Conservation (phyloP, 2,329 filamentous ascomycete species). For the Lachnellula hyalina region DNA sequence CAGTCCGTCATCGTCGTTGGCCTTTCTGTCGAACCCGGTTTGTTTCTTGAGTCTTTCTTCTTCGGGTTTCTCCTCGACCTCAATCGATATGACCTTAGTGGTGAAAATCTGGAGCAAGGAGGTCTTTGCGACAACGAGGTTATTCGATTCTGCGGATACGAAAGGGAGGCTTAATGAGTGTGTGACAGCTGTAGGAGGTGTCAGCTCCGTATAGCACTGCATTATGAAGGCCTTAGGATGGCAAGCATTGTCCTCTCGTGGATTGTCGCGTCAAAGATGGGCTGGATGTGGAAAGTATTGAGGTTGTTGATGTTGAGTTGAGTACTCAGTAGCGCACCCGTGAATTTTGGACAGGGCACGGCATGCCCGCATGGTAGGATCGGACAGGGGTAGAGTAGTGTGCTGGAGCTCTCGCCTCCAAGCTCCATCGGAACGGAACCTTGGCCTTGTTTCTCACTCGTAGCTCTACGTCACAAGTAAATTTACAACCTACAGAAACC, state of each 20-base stretch:
- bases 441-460: no score
- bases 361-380: no score
- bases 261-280: not conserved
- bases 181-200: slow-evolving; percentile 89
- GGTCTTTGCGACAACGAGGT: slow-evolving; percentile 86
- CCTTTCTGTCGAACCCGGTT: slow-evolving; percentile 44
- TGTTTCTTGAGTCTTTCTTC: slow-evolving; percentile 34
- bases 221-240: slow-evolving; percentile 43
- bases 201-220: slow-evolving; percentile 97
- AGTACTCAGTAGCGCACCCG: no score
- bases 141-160: slow-evolving; percentile 67
- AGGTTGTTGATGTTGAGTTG: not conserved
- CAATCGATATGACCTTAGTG: slow-evolving; percentile 60
- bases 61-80: slow-evolving; percentile 38
- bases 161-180: slow-evolving; percentile 79
- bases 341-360: not conserved
- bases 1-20: slow-evolving; percentile 55
- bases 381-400: no score
- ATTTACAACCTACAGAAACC: no score
- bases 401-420: no score
- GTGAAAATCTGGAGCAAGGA: slow-evolving; percentile 90
- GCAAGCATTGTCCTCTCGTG: slow-evolving; percentile 9
- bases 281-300: not conserved
- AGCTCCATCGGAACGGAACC: no score
- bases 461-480: no score